Percentiles rank a stretch among this genome's conserved stretches.
These are phyloP conservation scores for Eucalyptus shirleyi DNA, from an alignment of 345 rosid genomes.

Conservation along the genomic window DNA sequence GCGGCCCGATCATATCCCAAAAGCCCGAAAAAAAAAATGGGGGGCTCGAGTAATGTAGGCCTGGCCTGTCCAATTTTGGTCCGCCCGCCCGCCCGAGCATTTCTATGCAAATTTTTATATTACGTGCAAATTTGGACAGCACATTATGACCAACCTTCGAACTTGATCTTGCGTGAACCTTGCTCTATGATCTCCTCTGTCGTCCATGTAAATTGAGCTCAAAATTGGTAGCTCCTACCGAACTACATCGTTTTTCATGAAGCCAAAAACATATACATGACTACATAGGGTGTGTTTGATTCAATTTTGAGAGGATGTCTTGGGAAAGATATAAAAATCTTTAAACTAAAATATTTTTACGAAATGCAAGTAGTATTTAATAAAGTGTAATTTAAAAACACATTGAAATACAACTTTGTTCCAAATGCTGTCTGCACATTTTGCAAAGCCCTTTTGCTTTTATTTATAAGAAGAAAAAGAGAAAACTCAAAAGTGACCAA, in stretches of 20 bases:
- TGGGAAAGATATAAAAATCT: too few species aligned
- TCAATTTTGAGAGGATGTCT: too few species aligned
- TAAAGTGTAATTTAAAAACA: too few species aligned
- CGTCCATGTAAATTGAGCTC: not conserved
- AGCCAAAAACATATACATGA: not conserved
- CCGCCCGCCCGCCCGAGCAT: not conserved
- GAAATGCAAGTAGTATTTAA: too few species aligned
- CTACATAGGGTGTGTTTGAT: not conserved
- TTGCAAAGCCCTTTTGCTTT: not conserved
- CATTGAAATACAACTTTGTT: not conserved
- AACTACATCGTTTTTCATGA: not conserved
- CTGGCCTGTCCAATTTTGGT: not conserved
- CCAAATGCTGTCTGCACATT: fast-evolving
- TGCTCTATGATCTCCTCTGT: not conserved
- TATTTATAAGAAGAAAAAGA: too few species aligned
- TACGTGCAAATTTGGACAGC: not conserved
- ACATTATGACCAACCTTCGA: not conserved
- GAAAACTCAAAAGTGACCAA: not conserved
- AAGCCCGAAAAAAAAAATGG: not conserved
- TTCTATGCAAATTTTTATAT: not conserved
- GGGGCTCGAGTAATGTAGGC: not conserved
- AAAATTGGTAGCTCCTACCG: not conserved
- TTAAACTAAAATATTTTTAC: too few species aligned
- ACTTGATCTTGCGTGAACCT: not conserved
- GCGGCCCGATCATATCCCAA: not conserved